phyloP scores from a whole-genome alignment of 768 basidiomycete genomes.

The Mycena crocata region DNA sequence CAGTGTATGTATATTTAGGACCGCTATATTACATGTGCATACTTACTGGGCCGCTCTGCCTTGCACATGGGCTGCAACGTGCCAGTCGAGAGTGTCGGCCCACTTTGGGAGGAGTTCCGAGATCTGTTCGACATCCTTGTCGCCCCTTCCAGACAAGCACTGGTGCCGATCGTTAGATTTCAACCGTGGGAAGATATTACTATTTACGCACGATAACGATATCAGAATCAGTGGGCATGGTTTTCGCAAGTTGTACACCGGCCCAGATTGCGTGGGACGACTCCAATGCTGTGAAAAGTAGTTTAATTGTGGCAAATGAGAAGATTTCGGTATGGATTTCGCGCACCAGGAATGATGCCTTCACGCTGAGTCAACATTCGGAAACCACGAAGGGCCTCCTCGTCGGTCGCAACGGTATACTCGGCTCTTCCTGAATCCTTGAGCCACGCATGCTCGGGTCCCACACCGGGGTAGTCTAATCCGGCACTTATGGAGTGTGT shows the following conservation, averaged over 20 bases:
- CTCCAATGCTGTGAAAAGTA: conserved; percentile 77
- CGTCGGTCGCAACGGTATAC: conserved; percentile 93
- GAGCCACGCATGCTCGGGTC: conserved; percentile 97
- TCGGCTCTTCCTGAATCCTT: conserved; percentile 95
- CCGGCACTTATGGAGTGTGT: conserved; percentile 98
- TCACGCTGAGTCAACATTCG: conserved; percentile 91
- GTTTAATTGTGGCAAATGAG: conserved; percentile 12
- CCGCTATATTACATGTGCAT: neutral
- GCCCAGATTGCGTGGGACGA: conserved; percentile 98
- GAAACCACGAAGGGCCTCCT: conserved; percentile 94
- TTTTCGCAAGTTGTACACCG: conserved; percentile 86
- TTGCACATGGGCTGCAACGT: conserved; percentile 59
- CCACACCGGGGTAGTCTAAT: conserved; percentile 96
- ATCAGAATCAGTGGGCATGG: conserved; percentile 84
- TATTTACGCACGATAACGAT: conserved; percentile 84
- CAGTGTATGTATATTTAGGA: neutral
- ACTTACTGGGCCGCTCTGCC: conserved; percentile 19
- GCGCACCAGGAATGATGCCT: conserved; percentile 94
- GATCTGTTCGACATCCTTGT: conserved; percentile 98
- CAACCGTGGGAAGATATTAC: neutral
- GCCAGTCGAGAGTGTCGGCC: conserved; percentile 96
- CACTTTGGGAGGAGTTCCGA: conserved; percentile 95
- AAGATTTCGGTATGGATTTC: neutral
- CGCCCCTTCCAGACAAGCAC: conserved; percentile 95
- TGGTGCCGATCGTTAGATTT: conserved; percentile 41